These are phyloP conservation scores for Tremella mesenterica DNA, from an alignment of 768 basidiomycete species.

Conservation along the genomic window DNA sequence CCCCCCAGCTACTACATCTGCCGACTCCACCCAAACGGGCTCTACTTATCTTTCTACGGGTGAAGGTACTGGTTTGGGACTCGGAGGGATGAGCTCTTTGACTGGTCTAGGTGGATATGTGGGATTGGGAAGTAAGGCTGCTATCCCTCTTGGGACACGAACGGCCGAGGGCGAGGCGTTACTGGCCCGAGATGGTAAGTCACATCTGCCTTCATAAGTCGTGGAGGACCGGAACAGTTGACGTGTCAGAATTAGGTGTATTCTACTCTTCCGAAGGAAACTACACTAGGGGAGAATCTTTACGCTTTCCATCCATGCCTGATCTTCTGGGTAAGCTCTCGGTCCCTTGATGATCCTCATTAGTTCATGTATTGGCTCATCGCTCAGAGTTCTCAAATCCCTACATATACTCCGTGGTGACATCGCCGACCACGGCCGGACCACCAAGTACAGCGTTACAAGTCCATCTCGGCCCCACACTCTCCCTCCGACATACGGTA, in stretches of 20 bases:
- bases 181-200: constrained; percentile 35
- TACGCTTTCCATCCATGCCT: constrained; percentile 38
- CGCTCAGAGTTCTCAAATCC: constrained; percentile 31
- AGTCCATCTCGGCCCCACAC: constrained; percentile 31
- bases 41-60: not conserved
- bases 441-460: constrained; percentile 23
- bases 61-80: constrained; percentile 5
- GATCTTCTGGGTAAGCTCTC: constrained; percentile 31
- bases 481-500: constrained; percentile 24
- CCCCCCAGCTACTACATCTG: constrained; percentile 6
- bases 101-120: constrained; percentile 44
- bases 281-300: constrained; percentile 20
- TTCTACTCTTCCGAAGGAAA: constrained; percentile 38
- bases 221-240: not conserved
- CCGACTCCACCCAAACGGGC: not conserved
- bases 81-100: constrained; percentile 30
- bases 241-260: constrained; percentile 20
- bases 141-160: constrained; percentile 26
- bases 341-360: no score
- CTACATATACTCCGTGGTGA: constrained; percentile 33
- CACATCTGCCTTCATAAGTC: not conserved
- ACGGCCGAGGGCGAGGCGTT: constrained; percentile 34
- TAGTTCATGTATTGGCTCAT: no score
- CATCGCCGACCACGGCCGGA: constrained; percentile 3
- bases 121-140: constrained; percentile 34